Conservation (phyloP, 2,329 filamentous ascomycete genomes). For the Sarocladiaceae sp. region DNA sequence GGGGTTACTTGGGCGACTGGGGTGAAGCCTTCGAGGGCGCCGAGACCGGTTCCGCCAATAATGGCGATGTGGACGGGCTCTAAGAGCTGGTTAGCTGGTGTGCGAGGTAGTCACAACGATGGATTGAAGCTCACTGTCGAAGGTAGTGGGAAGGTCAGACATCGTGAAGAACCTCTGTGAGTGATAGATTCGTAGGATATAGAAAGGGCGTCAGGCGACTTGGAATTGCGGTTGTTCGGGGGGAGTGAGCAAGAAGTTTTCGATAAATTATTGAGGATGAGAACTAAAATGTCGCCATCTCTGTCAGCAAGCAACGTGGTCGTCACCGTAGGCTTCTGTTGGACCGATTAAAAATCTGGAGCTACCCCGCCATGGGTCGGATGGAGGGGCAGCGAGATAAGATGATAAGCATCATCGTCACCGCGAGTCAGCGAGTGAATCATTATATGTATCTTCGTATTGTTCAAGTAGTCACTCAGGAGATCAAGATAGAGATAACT, state of each 20-base stretch:
- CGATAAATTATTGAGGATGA: conserved; percentile 14
- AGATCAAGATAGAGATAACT: not conserved
- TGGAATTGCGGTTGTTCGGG: no score
- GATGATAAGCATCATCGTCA: not conserved
- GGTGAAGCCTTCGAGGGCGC: conserved; percentile 80
- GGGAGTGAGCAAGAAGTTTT: conserved; percentile 7
- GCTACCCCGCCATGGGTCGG: not conserved
- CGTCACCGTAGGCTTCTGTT: conserved; percentile 1
- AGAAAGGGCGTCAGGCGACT: not conserved
- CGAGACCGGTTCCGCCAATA: conserved; percentile 89
- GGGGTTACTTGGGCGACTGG: conserved; percentile 76
- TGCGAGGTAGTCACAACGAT: conserved; percentile 9
- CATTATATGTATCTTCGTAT: no score
- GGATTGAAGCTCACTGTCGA: conserved; percentile 45
- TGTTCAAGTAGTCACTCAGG: no score
- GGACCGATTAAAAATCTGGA: conserved; percentile 2
- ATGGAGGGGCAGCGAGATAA: not conserved
- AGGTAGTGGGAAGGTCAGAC: conserved; percentile 52
- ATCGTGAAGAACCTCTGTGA: no score
- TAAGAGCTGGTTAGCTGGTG: no score
- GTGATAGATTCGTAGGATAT: not conserved
- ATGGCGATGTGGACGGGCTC: conserved; percentile 78
- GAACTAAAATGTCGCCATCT: conserved; percentile 8
- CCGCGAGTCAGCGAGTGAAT: no score
- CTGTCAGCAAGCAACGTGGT: conserved; percentile 1